Conservation (phyloP, 2,329 filamentous ascomycete species). For the Aulographum hederae region DNA sequence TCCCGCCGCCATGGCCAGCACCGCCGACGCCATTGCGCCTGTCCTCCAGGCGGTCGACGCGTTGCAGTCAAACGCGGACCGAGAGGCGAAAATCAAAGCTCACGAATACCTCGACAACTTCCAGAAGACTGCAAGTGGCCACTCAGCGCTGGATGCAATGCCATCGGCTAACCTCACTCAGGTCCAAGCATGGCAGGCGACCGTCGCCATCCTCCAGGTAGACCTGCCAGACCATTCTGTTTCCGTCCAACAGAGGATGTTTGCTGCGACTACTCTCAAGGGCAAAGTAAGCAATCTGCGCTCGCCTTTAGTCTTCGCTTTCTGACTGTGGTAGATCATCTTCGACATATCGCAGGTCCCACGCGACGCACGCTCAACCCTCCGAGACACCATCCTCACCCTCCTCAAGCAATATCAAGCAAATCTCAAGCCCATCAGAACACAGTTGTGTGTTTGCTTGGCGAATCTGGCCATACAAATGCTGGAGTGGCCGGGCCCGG, state of each 20-base stretch:
- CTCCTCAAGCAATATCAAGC: conserved; percentile 66
- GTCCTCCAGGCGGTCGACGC: conserved; percentile 79
- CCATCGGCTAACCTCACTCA: conserved; percentile 18
- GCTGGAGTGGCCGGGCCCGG: conserved; percentile 87
- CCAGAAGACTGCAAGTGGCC: conserved; percentile 76
- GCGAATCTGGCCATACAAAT: conserved; percentile 93
- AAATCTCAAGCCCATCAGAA: conserved; percentile 59
- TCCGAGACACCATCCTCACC: conserved; percentile 69
- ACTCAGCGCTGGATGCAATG: neutral
- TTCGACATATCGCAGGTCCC: conserved; percentile 89
- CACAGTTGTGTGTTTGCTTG: conserved; percentile 87
- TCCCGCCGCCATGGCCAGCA: neutral
- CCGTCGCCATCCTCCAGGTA: conserved; percentile 72
- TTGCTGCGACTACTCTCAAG: conserved; percentile 91
- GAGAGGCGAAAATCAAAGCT: conserved; percentile 70
- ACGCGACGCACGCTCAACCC: conserved; percentile 49
- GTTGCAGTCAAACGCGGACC: conserved; percentile 62
- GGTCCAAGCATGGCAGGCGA: conserved; percentile 81
- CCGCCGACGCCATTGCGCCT: conserved; percentile 49
- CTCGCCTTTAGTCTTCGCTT: too few species aligned
- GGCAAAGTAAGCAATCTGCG: conserved; percentile 56
- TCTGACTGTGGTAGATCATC: conserved; percentile 88
- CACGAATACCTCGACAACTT: conserved; percentile 86
- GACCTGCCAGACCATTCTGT: conserved; percentile 30
- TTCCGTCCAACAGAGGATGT: conserved; percentile 74